Percentiles rank a stretch among this genome's conserved stretches.
These are phyloP conservation scores for Abortiporus biennis DNA, from an alignment of 1,284 basidiomycete genomes.

Conservation along the genomic window DNA sequence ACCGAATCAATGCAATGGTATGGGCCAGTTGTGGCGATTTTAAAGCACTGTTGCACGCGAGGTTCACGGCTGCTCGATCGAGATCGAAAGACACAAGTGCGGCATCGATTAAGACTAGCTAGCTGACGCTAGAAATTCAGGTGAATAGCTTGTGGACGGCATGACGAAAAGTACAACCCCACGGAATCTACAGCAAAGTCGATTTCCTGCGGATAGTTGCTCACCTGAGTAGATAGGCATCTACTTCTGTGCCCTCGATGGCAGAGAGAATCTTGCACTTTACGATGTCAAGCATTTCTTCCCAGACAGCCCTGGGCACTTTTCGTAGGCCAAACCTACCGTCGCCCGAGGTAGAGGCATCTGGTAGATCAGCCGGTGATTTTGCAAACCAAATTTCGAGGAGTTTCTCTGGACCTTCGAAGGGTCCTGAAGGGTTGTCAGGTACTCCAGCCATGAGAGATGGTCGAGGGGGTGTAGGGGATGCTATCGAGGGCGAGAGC, in stretches of 20 bases:
- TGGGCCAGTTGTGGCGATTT: too few relatives aligned
- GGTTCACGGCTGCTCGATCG: too few relatives aligned
- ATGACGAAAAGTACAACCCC: too few relatives aligned
- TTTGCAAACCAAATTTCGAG: constrained; percentile 98
- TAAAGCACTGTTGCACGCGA: too few relatives aligned
- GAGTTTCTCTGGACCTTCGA: constrained; percentile 93
- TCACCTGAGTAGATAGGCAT: constrained; percentile 94
- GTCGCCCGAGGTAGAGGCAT: constrained; percentile 29
- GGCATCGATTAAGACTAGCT: too few relatives aligned
- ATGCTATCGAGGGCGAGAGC: constrained; percentile 52
- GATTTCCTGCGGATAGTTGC: too few relatives aligned
- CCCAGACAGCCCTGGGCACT: constrained; percentile 81
- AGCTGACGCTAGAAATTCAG: too few relatives aligned
- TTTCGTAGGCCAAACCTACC: constrained; percentile 68
- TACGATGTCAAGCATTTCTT: constrained; percentile 96
- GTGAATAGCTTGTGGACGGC: too few relatives aligned
- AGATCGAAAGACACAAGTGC: too few relatives aligned
- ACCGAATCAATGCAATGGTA: too few relatives aligned
- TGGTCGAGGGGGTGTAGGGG: constrained; percentile 14
- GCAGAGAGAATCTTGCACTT: constrained; percentile 95
- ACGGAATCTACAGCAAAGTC: too few relatives aligned
- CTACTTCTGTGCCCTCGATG: constrained; percentile 81
- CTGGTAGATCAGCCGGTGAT: constrained; percentile 54
- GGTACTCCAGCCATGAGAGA: constrained; percentile 20
- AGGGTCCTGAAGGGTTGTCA: constrained; percentile 46